Evolutionary conservation across 2,329 filamentous ascomycete species (phyloP), one percentile per base, ranked within the genome.

Genomic region (Xylariaceae sp.): DNA sequence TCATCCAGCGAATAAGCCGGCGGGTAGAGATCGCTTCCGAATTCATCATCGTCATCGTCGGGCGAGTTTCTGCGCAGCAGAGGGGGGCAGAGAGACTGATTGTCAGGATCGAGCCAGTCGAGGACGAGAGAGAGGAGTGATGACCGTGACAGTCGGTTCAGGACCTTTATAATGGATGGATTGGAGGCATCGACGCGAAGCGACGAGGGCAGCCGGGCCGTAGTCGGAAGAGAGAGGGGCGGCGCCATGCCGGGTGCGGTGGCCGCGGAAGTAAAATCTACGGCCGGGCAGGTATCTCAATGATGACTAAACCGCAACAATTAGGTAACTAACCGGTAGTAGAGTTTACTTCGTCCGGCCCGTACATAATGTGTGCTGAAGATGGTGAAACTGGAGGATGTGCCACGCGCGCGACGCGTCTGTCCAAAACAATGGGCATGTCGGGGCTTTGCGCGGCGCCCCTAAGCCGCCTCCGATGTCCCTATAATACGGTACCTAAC

Each of bases 71-170:
- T 69, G 57, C 66, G 76, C 43, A 87, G 78, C 65, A 78, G 83
- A 0, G 87, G 87, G 1, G 75, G 74, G 41, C 81, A 85, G 16
- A 80, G 74, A 4, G 78, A 70, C 39, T 83, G 74, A 58, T 87
- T 85, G 58, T 78, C 75, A 46, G 86, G 81, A 53, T 86, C 81
- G 2, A 95, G 82, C 90, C 90, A 95, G 72, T 87, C 80, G 19
- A 91, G 77, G 0, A 81, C 87, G 8, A 95, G 78, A 0, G 84
- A 81, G 22, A 94, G 72, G 19, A 95, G 79, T 0, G 87, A 84
- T 44, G 84, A 74, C 47, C 89, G 84, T 1, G 88, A 87, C 16
- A 95, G 78, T 51, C 85, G 85, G 56, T 76, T 79, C 46, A 95
- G 77, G 39, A 80, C 77, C 68, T 87, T 89, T 59, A 80, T 69